Evolutionary conservation across 805 yeast genomes (phyloP).

Genomic region (Ogataea polymorpha): DNA sequence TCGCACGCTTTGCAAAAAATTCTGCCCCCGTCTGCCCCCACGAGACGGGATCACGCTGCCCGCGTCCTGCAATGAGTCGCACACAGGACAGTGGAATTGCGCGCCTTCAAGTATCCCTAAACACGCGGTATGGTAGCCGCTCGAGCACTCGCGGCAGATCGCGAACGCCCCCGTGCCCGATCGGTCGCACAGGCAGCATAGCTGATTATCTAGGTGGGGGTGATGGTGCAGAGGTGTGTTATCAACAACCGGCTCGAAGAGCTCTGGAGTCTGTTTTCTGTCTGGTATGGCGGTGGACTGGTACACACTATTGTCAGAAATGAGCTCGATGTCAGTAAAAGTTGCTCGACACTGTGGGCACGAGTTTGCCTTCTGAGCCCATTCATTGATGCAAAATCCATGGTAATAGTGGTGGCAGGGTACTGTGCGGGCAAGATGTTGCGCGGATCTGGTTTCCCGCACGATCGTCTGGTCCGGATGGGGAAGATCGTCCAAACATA

Average conservation of each 20-base stretch:
- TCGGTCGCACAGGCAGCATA: conserved; percentile 34
- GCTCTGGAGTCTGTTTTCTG: conserved; percentile 22
- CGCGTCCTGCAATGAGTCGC: conserved; percentile 31
- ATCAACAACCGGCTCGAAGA: not conserved
- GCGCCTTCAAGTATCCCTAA: conserved; percentile 25
- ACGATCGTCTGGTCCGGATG: conserved; percentile 7
- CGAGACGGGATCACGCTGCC: conserved; percentile 19
- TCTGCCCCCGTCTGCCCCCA: conserved; percentile 5
- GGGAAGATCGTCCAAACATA: conserved; percentile 32
- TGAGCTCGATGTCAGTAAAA: conserved; percentile 23
- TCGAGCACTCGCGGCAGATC: conserved; percentile 32
- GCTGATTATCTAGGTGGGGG: conserved; percentile 24
- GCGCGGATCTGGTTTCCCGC: conserved; percentile 25
- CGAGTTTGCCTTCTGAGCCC: conserved; percentile 36
- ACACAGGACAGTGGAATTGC: conserved; percentile 35
- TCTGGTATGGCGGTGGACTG: conserved; percentile 22
- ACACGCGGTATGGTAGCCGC: conserved; percentile 33
- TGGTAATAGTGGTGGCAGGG: conserved; percentile 37
- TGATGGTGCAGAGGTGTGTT: conserved; percentile 14
- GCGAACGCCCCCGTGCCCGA: conserved; percentile 23
- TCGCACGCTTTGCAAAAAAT: conserved; percentile 22
- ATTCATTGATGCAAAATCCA: conserved; percentile 34
- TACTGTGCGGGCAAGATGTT: conserved; percentile 25
- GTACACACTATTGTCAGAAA: conserved; percentile 15
- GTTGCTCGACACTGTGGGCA: conserved; percentile 35